Base-by-base conservation (phyloP, 2,329 filamentous ascomycete species). In the Aspergillus carbonarius region DNA sequence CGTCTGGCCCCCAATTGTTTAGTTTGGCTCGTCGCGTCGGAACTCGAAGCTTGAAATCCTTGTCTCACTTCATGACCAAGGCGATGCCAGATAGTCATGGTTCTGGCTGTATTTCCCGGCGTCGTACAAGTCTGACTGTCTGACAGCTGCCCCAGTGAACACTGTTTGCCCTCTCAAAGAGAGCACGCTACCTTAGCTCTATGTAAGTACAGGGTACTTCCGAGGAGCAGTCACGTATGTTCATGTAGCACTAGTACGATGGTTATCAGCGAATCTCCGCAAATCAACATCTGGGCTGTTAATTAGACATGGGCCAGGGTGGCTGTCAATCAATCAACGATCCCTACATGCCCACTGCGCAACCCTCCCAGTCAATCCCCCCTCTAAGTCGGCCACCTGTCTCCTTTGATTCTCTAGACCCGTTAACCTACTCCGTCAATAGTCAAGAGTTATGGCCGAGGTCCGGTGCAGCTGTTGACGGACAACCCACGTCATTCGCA, bases 391-490 rank as follows among this genome's bases (percentile, higher is more conserved):
- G n/a, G n/a, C 25, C 15, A 30, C 25, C 23, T 12, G 15, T 35
- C 35, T 52, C 18, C 32, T 37, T 13, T 27, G 23, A 17, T 20
- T 39, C 49, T 17, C 17, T 12, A 32, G 25, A 25, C 27, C 44
- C 44, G 25, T 30, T 25, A 48, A 17, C 44, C 44, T 32, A 48
- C 23, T 3, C 23, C 23, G 23, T 23, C 3, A 27, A 32, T n/a
- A n/a, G 7, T 48, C 17, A 25, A 17, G 27, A 54, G 35, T 47
- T 37, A 20, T 25, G 44, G 37, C 58, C 50, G 58, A 57, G 50
- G 58, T 60, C 58, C 50, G 54, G 50, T 20, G 40, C 27, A 35
- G 46, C n/a, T 46, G 27, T 48, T 48, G 17, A 47, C 39, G 48
- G 47, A 13, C 30, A 50, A 30, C 39, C 55, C 48, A 52, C 48